phyloP scores from a whole-genome alignment of 306 rosid species.

The Alnus rubra region DNA sequence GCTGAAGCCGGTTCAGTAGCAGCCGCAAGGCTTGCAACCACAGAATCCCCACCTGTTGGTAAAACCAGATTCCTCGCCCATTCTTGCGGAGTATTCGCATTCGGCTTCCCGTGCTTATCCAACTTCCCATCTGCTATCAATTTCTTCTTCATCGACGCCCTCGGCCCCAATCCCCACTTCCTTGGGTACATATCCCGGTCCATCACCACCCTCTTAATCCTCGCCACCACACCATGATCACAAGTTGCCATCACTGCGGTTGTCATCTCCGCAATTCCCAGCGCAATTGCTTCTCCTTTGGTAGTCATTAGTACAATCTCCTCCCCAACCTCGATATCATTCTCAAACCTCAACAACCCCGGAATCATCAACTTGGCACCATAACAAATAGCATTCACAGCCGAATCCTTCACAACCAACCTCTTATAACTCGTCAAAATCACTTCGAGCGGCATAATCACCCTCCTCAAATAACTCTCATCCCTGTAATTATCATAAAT shows the following conservation, averaged over 20 bases:
- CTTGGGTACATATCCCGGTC: slow-evolving; percentile 86
- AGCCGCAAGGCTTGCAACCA: slow-evolving; percentile 61
- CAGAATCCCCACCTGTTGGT: slow-evolving; percentile 58
- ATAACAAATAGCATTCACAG: slow-evolving; percentile 84
- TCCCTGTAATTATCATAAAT: slow-evolving; percentile 62
- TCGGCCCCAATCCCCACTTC: slow-evolving; percentile 87
- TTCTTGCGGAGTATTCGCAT: slow-evolving; percentile 60
- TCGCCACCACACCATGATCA: slow-evolving; percentile 84
- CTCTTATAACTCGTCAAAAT: slow-evolving; percentile 77
- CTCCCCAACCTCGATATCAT: slow-evolving; percentile 78
- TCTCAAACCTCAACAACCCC: slow-evolving; percentile 78
- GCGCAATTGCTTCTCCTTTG: slow-evolving; percentile 78
- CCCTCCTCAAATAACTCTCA: slow-evolving; percentile 78
- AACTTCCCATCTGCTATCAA: slow-evolving; percentile 65
- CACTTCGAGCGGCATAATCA: slow-evolving; percentile 74
- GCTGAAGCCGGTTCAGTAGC: slow-evolving; percentile 36
- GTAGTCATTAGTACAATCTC: slow-evolving; percentile 84
- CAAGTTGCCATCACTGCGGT: slow-evolving; percentile 91
- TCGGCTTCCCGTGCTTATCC: slow-evolving; percentile 80
- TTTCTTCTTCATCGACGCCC: slow-evolving; percentile 81
- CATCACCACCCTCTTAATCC: slow-evolving; percentile 90
- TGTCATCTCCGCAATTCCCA: slow-evolving; percentile 90
- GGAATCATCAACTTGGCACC: slow-evolving; percentile 90
- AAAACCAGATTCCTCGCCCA: slow-evolving; percentile 69
- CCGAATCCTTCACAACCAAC: slow-evolving; percentile 82